Conservation (phyloP, 768 basidiomycete genomes). For the Collybia nuda region DNA sequence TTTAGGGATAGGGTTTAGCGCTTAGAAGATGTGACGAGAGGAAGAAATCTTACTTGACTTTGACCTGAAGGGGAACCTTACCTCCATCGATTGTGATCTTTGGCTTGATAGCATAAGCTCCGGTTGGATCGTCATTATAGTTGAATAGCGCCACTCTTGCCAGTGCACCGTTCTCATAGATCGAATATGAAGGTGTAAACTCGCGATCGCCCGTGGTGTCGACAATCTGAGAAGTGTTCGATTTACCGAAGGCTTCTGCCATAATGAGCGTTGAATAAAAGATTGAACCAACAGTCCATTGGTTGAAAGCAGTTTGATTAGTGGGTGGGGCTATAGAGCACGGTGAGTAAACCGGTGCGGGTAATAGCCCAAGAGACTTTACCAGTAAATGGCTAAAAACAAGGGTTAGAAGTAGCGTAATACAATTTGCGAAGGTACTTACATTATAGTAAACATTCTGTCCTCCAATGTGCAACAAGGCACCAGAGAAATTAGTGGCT, state of each 20-base stretch:
- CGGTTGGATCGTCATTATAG: conserved; percentile 61
- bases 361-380: conserved; percentile 32
- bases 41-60: conserved; percentile 46
- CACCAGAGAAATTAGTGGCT: conserved; percentile 53
- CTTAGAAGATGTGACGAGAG: neutral
- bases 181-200: conserved; percentile 66
- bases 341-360: neutral
- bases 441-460: conserved; percentile 71
- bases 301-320: conserved; percentile 53
- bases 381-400: conserved; percentile 56
- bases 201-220: conserved; percentile 57
- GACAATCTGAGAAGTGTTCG: conserved; percentile 62
- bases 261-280: conserved; percentile 62
- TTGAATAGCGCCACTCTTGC: conserved; percentile 71
- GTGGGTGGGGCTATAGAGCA: conserved; percentile 38
- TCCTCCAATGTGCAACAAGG: conserved; percentile 61
- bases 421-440: conserved; percentile 17
- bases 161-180: conserved; percentile 70
- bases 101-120: conserved; percentile 53
- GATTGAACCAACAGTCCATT: conserved; percentile 75
- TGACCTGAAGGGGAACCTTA: conserved; percentile 46
- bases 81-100: conserved; percentile 48
- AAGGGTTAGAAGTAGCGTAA: conserved; percentile 27
- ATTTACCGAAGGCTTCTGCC: conserved; percentile 68
- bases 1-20: neutral